These are phyloP conservation scores for Calonectria leucothoes DNA, from an alignment of 2,329 filamentous ascomycete genomes.

Conservation along the genomic window DNA sequence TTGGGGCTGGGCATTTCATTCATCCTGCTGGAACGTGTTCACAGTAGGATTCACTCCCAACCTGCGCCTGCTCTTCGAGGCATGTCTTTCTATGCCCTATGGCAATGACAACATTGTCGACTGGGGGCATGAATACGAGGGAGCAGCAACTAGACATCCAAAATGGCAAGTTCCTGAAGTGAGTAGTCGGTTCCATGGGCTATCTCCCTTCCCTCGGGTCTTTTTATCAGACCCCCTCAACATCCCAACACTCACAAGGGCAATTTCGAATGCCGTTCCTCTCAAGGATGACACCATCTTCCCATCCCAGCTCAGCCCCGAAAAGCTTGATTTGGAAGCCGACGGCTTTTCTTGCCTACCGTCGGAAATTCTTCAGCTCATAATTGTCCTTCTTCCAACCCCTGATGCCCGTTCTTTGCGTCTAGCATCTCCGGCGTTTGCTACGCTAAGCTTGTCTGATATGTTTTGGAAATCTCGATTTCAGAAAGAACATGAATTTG, in stretches of 20 bases:
- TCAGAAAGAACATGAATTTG: conserved; percentile 16
- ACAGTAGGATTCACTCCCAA: not conserved
- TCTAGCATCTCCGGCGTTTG: conserved; percentile 25
- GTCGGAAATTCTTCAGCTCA: conserved; percentile 25
- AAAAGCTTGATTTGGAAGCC: not conserved
- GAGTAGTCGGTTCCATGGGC: not conserved
- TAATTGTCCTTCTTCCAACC: conserved; percentile 11
- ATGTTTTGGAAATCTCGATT: conserved; percentile 31
- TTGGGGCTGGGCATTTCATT: conserved; percentile 28
- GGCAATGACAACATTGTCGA: not conserved
- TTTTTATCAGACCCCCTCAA: conserved; percentile 14
- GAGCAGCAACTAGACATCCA: not conserved
- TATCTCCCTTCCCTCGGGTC: not conserved
- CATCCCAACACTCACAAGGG: not conserved
- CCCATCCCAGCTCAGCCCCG: not conserved
- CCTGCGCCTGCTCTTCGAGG: conserved; percentile 16
- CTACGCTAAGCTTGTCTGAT: conserved; percentile 8
- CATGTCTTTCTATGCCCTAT: conserved; percentile 20
- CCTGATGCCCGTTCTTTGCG: conserved; percentile 23
- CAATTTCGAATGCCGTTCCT: conserved; percentile 1
- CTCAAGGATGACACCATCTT: conserved; percentile 6
- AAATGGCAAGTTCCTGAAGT: not conserved
- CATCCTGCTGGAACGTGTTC: conserved; percentile 29
- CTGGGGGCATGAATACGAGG: conserved; percentile 30
- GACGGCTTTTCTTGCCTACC: conserved; percentile 24